Conservation (phyloP, 495 filamentous ascomycete species). For the Bryoglossum gracile region DNA sequence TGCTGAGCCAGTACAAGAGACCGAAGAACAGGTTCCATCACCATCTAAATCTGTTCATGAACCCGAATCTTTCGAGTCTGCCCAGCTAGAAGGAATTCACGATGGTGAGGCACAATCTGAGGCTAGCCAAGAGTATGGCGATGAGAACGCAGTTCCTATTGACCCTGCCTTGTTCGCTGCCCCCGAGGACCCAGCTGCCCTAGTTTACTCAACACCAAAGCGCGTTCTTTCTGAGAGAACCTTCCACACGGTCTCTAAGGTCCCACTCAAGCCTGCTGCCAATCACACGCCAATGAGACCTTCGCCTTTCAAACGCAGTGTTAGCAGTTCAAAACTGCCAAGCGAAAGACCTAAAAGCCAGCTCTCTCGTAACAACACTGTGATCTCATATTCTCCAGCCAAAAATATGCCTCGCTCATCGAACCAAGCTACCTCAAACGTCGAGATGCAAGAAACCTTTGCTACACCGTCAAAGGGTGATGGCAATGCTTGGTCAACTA, state of each 20-base stretch:
- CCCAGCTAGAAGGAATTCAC: no score
- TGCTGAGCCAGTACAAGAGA: no score
- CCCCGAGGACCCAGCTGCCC: conserved; percentile 1
- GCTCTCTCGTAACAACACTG: conserved; percentile 34
- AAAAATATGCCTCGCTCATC: conserved; percentile 23
- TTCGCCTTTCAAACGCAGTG: conserved; percentile 22
- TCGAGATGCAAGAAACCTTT: conserved; percentile 21
- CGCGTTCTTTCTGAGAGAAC: conserved; percentile 29
- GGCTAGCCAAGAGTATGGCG: conserved; percentile 54
- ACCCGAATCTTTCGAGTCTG: no score
- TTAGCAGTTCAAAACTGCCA: conserved; percentile 45
- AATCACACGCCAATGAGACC: conserved; percentile 34
- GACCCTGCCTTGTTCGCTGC: conserved; percentile 36
- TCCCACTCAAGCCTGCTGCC: conserved; percentile 63
- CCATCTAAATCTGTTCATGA: no score
- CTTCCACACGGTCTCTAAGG: conserved; percentile 68
- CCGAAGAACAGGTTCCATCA: no score
- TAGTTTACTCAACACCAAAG: conserved; percentile 16
- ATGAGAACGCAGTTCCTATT: conserved; percentile 52
- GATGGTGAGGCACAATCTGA: conserved; percentile 48
- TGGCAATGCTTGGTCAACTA: conserved; percentile 36
- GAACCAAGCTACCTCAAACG: background rate
- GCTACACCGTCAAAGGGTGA: conserved; percentile 16
- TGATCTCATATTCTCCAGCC: conserved; percentile 37
- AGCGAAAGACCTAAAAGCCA: conserved; percentile 23